Conservation (phyloP, 352 stramenopile species). For the Pythium graminicola region DNA sequence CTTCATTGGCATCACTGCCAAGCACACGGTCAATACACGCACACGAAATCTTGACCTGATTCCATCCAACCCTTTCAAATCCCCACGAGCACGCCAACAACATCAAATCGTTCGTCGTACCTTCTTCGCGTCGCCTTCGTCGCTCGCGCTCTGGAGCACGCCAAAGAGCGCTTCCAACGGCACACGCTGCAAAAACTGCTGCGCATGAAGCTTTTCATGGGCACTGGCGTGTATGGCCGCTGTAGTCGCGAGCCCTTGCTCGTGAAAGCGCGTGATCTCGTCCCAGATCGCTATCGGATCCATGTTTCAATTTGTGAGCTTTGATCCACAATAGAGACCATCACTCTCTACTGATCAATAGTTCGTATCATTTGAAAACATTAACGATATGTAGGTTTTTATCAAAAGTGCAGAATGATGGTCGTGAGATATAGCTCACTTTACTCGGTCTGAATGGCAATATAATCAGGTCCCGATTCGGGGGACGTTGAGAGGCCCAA, state of each 20-base stretch:
- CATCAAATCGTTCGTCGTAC: conserved; percentile 18
- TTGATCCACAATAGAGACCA: conserved; percentile 12
- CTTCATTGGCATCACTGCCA: conserved; percentile 37
- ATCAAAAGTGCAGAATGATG: neutral
- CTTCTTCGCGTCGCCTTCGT: conserved; percentile 50
- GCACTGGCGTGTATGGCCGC: conserved; percentile 31
- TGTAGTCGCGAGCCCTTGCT: conserved; percentile 47
- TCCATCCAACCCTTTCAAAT: too few relatives aligned
- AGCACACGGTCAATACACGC: conserved; percentile 75
- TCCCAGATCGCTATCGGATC: conserved; percentile 30
- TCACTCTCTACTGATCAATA: conserved; percentile 10
- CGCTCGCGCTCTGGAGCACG: conserved; percentile 74
- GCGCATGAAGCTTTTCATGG: conserved; percentile 48
- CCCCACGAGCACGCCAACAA: too few relatives aligned
- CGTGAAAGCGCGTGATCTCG: conserved; percentile 60
- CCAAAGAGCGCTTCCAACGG: conserved; percentile 59
- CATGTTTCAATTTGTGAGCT: conserved; percentile 7
- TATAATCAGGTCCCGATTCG: too few relatives aligned
- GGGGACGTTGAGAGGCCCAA: too few relatives aligned
- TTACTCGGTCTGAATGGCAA: conserved; percentile 16
- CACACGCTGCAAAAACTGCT: conserved; percentile 58
- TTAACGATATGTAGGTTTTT: neutral
- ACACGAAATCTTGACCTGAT: conserved; percentile 64
- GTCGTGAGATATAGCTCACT: neutral
- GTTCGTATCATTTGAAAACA: too few relatives aligned